Base-by-base conservation (phyloP, 805 yeast genomes). In the Starmerella davenportii region DNA sequence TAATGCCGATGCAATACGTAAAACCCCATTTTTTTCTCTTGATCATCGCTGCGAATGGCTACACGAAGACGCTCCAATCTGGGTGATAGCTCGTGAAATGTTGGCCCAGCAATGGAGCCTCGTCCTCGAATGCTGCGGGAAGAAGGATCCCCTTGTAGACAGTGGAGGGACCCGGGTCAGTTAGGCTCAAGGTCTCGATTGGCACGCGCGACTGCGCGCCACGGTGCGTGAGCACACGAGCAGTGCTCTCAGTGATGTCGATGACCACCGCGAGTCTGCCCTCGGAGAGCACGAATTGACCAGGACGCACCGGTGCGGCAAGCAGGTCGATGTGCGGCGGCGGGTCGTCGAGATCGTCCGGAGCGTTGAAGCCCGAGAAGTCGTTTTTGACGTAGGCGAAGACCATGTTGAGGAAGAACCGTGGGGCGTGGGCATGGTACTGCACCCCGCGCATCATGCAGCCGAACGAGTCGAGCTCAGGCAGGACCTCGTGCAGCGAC, bases 51-150 rank as follows among this genome's bases (percentile, higher is more conserved):
- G 25, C 25, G 25, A 23, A 23, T 7, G 7, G 25, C 25, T 23
- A 23, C 9, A 23, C 25, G 25, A 23, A 23, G 11, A 23, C 25
- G 25, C 25, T 11, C 25, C 25, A 23, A 7, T 9, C 17, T 13
- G 31, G 24, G 36, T 43, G 41, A 33, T 45, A 48, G n/a, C 30
- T 24, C 16, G 38, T 15, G 34, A 48, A 48, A 33, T 47, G 37
- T 38, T 48, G 48, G 20, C 51, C 51, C 14, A 48, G 32, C 13
- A 37, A 7, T 7, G 7, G 25, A 7, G 25, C 25, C 9, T 7
- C 11, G 25, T 23, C 11, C 25, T 11, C 11, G 25, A 11, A 7
- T 11, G 7, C 9, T 23, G 25, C 25, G 9, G 25, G 25, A 11
- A 23, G 7, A 7, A 11, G 7, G 7, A 23, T 7, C 25, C 25